Conservation (phyloP, 495 filamentous ascomycete species). For the Talaromyces liani region DNA sequence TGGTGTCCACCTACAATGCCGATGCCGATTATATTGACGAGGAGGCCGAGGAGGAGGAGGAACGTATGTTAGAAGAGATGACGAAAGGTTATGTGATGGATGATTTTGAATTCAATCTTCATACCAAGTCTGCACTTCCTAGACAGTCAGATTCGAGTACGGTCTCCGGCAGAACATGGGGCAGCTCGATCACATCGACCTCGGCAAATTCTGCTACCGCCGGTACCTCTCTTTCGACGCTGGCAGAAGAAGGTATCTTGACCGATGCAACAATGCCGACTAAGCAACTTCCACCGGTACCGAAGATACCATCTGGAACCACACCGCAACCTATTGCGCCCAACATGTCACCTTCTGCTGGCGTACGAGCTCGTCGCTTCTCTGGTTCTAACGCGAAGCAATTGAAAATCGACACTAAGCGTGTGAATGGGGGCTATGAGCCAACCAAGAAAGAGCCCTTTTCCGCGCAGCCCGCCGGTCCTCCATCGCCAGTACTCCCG, state of each 20-base stretch:
- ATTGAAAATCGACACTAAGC: constrained; percentile 81
- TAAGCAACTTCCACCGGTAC: constrained; percentile 19
- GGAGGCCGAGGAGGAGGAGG: constrained; percentile 87
- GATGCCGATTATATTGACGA: constrained; percentile 52
- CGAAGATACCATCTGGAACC: constrained; percentile 16
- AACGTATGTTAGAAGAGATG: constrained; percentile 88
- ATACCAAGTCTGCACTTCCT: constrained; percentile 68
- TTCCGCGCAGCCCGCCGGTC: constrained; percentile 14
- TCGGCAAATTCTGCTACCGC: constrained; percentile 69
- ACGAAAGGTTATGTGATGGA: constrained; percentile 81
- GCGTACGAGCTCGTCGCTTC: constrained; percentile 72
- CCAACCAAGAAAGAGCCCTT: constrained; percentile 36
- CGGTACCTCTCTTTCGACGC: constrained; percentile 65
- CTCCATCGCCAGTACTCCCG: constrained; percentile 23
- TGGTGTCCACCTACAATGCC: constrained; percentile 25
- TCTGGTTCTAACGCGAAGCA: constrained; percentile 73
- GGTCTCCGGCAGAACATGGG: constrained; percentile 77
- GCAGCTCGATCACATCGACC: constrained; percentile 75
- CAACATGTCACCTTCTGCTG: constrained; percentile 23
- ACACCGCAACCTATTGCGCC: constrained; percentile 21
- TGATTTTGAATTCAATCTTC: constrained; percentile 73
- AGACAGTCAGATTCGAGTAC: constrained; percentile 85
- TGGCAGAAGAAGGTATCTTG: constrained; percentile 54
- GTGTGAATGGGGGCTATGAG: constrained; percentile 32
- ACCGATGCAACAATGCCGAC: constrained; percentile 24